A percentile compares a stretch with the other conserved stretches of the same genome.
Evolutionary conservation across 148 eudicot species (phyloP).

Genomic region (Simmondsia chinensis): DNA sequence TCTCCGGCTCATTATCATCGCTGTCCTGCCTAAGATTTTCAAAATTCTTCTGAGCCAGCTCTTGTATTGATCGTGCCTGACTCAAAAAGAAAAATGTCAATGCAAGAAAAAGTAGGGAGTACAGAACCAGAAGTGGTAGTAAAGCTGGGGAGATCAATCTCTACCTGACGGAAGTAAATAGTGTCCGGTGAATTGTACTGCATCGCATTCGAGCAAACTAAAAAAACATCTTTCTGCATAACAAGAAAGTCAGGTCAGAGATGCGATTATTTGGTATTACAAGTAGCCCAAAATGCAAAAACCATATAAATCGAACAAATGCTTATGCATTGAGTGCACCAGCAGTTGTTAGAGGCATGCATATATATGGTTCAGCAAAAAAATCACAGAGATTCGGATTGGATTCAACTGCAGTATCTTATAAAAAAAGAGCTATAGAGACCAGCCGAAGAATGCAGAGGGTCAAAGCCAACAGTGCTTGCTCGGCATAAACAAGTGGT

Average conservation of each 20-base stretch:
- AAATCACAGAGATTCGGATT: no score
- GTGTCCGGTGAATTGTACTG: constrained; percentile 87
- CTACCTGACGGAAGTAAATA: constrained; percentile 88
- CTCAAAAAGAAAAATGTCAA: not conserved
- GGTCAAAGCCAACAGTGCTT: no score
- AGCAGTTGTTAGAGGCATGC: no score
- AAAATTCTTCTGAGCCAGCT: constrained; percentile 68
- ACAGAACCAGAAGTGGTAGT: not conserved
- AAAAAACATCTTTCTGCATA: constrained; percentile 70
- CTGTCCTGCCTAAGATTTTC: constrained; percentile 73
- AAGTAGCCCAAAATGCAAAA: no score
- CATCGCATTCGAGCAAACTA: constrained; percentile 92
- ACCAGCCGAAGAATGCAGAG: no score
- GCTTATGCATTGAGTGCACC: no score
- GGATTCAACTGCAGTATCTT: no score
- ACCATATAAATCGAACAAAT: no score
- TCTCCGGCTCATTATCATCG: constrained; percentile 62
- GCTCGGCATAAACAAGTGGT: no score
- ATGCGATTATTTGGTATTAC: no score
- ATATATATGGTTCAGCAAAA: no score
- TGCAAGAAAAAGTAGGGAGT: not conserved
- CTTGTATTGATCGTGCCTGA: constrained; percentile 81
- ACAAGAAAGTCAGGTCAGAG: not conserved
- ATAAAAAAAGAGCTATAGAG: no score
- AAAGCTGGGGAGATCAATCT: not conserved